Conservation (phyloP, 169 alveolate species). For the Cardiosporidium cionae region DNA sequence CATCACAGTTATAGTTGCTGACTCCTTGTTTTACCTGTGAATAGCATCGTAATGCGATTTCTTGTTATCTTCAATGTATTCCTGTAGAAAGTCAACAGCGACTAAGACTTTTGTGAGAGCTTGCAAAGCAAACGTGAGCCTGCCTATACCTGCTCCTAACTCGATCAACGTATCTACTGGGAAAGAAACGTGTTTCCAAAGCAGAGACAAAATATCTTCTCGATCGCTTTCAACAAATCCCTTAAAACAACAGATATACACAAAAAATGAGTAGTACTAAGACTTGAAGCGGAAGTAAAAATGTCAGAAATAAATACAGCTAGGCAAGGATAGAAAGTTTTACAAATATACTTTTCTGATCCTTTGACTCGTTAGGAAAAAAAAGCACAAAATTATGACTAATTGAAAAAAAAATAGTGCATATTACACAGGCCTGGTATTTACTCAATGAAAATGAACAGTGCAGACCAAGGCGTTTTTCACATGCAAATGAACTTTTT, state of each 20-base stretch:
- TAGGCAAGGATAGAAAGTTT: too few species aligned
- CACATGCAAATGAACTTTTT: background rate
- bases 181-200: background rate
- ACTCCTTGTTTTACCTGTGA: background rate
- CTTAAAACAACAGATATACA: background rate
- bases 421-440: too few species aligned
- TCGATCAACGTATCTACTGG: background rate
- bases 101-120: background rate
- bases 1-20: too few species aligned
- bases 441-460: background rate
- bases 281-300: background rate
- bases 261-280: background rate
- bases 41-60: background rate
- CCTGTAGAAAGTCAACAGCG: conserved; percentile 14
- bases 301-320: background rate
- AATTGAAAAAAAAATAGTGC: too few species aligned
- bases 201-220: background rate
- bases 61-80: conserved; percentile 1
- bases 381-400: too few species aligned
- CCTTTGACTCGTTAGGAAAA: too few species aligned
- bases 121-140: conserved; percentile 2
- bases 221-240: background rate
- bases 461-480: background rate
- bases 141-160: conserved; percentile 21
- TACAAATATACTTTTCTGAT: too few species aligned